A percentile compares a stretch with the other conserved stretches of the same genome.
These are phyloP conservation scores for Lachancea meyersii DNA, from an alignment of 805 yeast species.

Conservation along the genomic window DNA sequence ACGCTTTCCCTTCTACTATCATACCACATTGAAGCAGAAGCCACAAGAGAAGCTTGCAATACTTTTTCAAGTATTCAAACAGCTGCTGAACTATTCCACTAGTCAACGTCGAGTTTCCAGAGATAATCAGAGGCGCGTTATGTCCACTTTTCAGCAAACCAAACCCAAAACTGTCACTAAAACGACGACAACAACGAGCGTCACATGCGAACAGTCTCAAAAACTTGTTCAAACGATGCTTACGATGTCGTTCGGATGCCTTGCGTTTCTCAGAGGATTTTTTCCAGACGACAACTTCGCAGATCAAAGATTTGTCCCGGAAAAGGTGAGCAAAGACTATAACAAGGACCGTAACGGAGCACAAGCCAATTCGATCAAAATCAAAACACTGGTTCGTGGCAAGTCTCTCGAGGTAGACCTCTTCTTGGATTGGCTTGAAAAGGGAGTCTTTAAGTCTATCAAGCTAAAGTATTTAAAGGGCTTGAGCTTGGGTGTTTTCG, in stretches of 20 bases:
- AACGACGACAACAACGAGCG: constrained; percentile 22
- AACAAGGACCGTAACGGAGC: constrained; percentile 18
- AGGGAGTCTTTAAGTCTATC: constrained; percentile 43
- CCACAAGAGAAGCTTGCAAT: too few species aligned
- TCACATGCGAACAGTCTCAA: constrained; percentile 38
- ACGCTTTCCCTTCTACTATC: background rate
- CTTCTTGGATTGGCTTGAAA: constrained; percentile 49
- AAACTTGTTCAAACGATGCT: constrained; percentile 44
- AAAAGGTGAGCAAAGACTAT: constrained; percentile 28
- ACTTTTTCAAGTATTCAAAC: too few species aligned
- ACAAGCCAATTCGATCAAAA: constrained; percentile 35
- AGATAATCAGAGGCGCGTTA: background rate
- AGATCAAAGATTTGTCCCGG: constrained; percentile 42
- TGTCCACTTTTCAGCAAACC: constrained; percentile 22
- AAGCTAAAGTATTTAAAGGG: constrained; percentile 39
- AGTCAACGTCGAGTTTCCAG: background rate
- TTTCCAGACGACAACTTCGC: constrained; percentile 50
- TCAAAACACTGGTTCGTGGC: constrained; percentile 45
- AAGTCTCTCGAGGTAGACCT: constrained; percentile 42
- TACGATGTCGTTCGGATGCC: constrained; percentile 49
- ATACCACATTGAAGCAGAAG: background rate
- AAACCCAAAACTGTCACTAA: constrained; percentile 13
- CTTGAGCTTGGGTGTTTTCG: constrained; percentile 41
- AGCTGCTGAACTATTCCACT: background rate
- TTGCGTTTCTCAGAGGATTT: constrained; percentile 50